Evolutionary conservation across 2,329 filamentous ascomycete genomes (phyloP).

Genomic region (Tolypocladium guangdongense): DNA sequence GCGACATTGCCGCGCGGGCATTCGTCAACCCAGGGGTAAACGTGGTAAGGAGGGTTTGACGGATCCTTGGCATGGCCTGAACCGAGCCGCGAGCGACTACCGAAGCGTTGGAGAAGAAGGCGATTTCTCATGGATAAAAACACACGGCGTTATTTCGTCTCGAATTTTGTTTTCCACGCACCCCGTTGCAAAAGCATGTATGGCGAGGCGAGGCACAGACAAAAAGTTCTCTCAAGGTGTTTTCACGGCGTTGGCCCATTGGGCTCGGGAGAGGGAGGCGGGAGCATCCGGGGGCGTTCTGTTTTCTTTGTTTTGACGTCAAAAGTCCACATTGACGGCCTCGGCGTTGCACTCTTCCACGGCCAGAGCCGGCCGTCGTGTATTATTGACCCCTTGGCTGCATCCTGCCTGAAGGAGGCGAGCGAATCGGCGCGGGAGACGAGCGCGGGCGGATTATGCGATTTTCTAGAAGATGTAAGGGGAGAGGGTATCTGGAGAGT

Average conservation of each 20-base stretch:
- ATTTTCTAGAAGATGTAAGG: not conserved
- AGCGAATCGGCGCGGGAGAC: not conserved
- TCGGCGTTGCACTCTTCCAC: not conserved
- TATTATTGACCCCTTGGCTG: not conserved
- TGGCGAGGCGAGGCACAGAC: constrained; percentile 1
- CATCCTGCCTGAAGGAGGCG: not conserved
- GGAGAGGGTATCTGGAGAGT: not conserved
- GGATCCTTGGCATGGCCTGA: not conserved
- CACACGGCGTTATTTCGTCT: not conserved
- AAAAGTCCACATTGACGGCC: not conserved
- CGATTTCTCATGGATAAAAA: not conserved
- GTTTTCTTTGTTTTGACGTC: not conserved
- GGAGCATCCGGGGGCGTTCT: not conserved
- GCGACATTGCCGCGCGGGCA: constrained; percentile 53
- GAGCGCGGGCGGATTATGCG: not conserved
- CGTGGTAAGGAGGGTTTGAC: constrained; percentile 20
- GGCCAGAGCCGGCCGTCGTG: not conserved
- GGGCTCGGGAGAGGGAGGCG: not conserved
- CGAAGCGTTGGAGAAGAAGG: not conserved
- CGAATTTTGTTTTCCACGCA: not conserved
- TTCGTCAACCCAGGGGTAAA: constrained; percentile 44
- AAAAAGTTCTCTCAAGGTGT: not conserved
- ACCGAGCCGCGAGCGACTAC: not conserved
- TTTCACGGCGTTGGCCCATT: not conserved
- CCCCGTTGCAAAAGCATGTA: not conserved